Evolutionary conservation across 2,329 filamentous ascomycete species (phyloP).

Genomic region (Eurotiales sp.): DNA sequence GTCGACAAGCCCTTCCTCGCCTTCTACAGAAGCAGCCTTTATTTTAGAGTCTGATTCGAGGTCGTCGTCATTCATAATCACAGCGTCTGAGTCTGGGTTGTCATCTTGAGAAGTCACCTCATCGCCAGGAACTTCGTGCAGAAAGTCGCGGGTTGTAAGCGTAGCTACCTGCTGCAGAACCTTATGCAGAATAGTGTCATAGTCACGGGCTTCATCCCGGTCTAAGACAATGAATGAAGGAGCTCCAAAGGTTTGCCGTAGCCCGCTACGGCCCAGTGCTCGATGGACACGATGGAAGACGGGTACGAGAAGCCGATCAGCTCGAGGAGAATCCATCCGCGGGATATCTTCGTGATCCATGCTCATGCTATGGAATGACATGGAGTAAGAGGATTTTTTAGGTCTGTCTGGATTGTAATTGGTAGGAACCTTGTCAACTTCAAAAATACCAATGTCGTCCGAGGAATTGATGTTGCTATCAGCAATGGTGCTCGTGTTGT

Average conservation of each 20-base stretch:
- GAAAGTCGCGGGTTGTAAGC: slow-evolving; percentile 67
- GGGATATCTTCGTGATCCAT: slow-evolving; percentile 39
- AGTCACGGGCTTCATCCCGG: slow-evolving; percentile 64
- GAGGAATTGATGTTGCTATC: slow-evolving; percentile 63
- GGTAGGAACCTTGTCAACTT: slow-evolving; percentile 73
- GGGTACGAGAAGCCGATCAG: slow-evolving; percentile 46
- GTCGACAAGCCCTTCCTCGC: slow-evolving; percentile 87
- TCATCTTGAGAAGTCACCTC: slow-evolving; percentile 50
- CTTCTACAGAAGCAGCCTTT: slow-evolving; percentile 73
- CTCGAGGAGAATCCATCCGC: slow-evolving; percentile 39
- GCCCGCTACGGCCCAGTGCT: slow-evolving; percentile 22
- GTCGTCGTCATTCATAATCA: slow-evolving; percentile 59
- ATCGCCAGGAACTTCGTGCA: slow-evolving; percentile 52
- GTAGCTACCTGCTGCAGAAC: slow-evolving; percentile 71
- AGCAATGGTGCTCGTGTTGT: slow-evolving; percentile 64
- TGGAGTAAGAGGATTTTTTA: slow-evolving; percentile 39
- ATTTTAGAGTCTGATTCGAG: slow-evolving; percentile 67
- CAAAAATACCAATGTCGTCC: slow-evolving; percentile 68
- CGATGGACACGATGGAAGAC: slow-evolving; percentile 43
- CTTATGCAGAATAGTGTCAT: slow-evolving; percentile 75
- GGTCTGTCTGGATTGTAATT: slow-evolving; percentile 62
- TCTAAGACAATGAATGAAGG: slow-evolving; percentile 68
- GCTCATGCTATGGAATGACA: slow-evolving; percentile 27
- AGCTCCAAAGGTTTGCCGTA: slow-evolving; percentile 37
- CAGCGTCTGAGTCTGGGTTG: slow-evolving; percentile 57